These are phyloP conservation scores for Geranium incanum DNA, from an alignment of 441 rosid species.

Conservation along the genomic window DNA sequence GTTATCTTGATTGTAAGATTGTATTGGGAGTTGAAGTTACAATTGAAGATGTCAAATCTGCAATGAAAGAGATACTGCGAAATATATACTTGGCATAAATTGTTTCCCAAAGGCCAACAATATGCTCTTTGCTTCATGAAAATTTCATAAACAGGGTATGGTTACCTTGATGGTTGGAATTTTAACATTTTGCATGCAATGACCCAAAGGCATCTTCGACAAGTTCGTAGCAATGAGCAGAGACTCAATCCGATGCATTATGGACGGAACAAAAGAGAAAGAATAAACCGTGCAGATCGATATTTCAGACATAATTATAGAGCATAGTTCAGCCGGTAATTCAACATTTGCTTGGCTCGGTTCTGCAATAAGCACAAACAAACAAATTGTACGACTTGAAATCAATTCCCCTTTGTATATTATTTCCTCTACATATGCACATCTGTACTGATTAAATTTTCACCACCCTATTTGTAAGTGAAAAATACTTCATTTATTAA, in stretches of 20 bases:
- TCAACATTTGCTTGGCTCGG: conserved; percentile 42
- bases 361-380: conserved; percentile 34
- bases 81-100: not conserved
- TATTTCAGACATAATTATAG: conserved; percentile 51
- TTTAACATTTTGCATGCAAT: conserved; percentile 29
- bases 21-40: not conserved
- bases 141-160: not conserved
- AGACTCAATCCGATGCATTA: conserved; percentile 71
- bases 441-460: not conserved
- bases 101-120: not conserved
- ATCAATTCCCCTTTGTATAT: not conserved
- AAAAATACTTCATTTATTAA: too few species aligned
- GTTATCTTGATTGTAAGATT: not conserved
- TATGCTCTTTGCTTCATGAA: not conserved
- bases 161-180: conserved; percentile 74
- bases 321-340: conserved; percentile 89
- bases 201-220: conserved; percentile 44
- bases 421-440: not conserved
- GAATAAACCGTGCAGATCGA: conserved; percentile 62
- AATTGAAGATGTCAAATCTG: not conserved
- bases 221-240: conserved; percentile 64
- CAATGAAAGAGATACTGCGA: not conserved
- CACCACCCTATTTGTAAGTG: too few species aligned
- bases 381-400: not conserved
- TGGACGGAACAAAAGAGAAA: conserved; percentile 61